phyloP scores from a whole-genome alignment of 2,329 filamentous ascomycete species.

The Aspergillus cejpii region DNA sequence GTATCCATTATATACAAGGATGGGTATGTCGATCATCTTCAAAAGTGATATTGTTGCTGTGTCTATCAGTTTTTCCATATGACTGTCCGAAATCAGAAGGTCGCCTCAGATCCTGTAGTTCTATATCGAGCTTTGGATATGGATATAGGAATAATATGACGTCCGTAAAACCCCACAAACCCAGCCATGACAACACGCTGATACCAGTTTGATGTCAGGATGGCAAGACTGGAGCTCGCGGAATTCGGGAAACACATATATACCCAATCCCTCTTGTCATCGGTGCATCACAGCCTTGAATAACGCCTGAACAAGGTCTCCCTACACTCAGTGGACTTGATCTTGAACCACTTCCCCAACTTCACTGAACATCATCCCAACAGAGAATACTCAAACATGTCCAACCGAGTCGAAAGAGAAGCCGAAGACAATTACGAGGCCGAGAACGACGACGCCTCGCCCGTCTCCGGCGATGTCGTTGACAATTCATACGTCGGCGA shows the following conservation, averaged over 20 bases:
- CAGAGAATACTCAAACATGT: conserved; percentile 14
- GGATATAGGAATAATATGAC: not conserved
- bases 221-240: conserved; percentile 5
- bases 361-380: too few species aligned
- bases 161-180: not conserved
- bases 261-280: conserved; percentile 1
- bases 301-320: too few species aligned
- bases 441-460: conserved; percentile 25
- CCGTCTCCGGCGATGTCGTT: conserved; percentile 15
- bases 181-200: not conserved
- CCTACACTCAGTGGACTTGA: too few species aligned
- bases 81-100: too few species aligned
- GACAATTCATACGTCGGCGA: conserved; percentile 24
- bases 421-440: conserved; percentile 27
- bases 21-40: not conserved
- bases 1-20: not conserved
- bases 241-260: conserved; percentile 1
- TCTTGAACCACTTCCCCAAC: too few species aligned
- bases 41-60: too few species aligned
- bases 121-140: not conserved
- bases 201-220: conserved; percentile 9
- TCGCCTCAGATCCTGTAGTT: too few species aligned
- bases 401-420: conserved; percentile 19
- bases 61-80: too few species aligned
- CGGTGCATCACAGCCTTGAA: not conserved